These are phyloP conservation scores for Casuarina glauca DNA, from an alignment of 306 rosid genomes.

Conservation along the genomic window DNA sequence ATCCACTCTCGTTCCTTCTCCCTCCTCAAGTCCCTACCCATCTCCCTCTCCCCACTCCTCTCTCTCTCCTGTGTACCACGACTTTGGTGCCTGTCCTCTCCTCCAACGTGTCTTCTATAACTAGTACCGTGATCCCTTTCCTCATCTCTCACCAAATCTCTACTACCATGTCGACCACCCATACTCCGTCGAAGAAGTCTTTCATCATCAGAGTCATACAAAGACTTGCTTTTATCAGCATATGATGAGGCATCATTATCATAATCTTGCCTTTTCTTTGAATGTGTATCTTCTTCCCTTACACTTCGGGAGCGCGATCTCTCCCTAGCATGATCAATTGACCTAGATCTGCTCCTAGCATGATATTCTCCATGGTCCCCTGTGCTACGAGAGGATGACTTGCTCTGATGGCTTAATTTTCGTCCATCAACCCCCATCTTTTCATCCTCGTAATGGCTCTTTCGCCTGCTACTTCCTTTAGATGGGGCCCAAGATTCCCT, in stretches of 20 bases:
- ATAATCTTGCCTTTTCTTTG: slow-evolving; percentile 42
- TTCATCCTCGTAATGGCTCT: slow-evolving; percentile 36
- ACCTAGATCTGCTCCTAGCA: slow-evolving; percentile 64
- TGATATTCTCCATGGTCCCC: slow-evolving; percentile 31
- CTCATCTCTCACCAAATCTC: slow-evolving; percentile 46
- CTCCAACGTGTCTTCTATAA: slow-evolving; percentile 26
- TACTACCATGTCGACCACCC: slow-evolving; percentile 30
- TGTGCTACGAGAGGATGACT: slow-evolving; percentile 47
- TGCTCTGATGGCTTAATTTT: slow-evolving; percentile 24
- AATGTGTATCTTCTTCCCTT: slow-evolving; percentile 58
- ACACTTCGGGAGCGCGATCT: slow-evolving; percentile 58
- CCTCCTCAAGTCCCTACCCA: slow-evolving; percentile 31
- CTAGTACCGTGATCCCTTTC: slow-evolving; percentile 41
- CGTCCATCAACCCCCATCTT: slow-evolving; percentile 35
- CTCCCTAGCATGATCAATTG: slow-evolving; percentile 52
- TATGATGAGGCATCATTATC: slow-evolving; percentile 30
- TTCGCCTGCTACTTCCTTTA: slow-evolving; percentile 42
- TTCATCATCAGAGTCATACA: slow-evolving; percentile 44
- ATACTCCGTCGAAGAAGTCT: slow-evolving; percentile 22
- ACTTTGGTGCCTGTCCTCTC: slow-evolving; percentile 27
- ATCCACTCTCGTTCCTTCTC: slow-evolving; percentile 48
- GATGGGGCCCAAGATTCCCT: slow-evolving; percentile 36
- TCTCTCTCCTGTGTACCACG: slow-evolving; percentile 41
- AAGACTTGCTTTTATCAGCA: slow-evolving; percentile 40
- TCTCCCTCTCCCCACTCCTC: slow-evolving; percentile 53